Evolutionary conservation across 805 yeast species (phyloP), one percentile per base, ranked within the genome.

Genomic region (Starmerella etchellsii): DNA sequence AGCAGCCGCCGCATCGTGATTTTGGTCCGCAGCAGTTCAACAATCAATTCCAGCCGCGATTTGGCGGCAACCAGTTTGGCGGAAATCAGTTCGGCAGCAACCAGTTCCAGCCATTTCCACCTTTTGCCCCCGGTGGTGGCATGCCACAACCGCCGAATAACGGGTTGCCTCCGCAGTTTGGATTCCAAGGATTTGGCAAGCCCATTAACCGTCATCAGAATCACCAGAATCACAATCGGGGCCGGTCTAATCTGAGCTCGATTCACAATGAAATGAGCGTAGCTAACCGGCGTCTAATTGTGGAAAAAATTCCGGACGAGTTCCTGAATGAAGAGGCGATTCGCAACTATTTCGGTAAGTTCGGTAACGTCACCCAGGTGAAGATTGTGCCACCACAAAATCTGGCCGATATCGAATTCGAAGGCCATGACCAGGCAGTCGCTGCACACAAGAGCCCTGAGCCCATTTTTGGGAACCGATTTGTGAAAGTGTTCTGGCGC

Each of bases 401-500:
- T 24, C 46, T 56, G 14, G 71, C 69, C 3, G 66, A 60, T 43
- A 36, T 69, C n/a, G 67, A 61, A 36, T 69, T 56, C 44, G 53
- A 45, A 7, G 51, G 55, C 14, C 65, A 61, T 34, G 61, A 56
- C 22, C 49, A 56, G 44, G 74, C 74, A 2, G 54, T 51, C 9
- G 56, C 49, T 6, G 74, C 74, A 1, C 69, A 69, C 64, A 36
- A 51, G 5, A 58, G 61, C 23, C 69, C 73, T 1, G 59, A 54
- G 3, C 67, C 73, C 5, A 62, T 70, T 14, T 69, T 69, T 46
- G 64, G 62, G 39, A 70, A 70, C 57, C 62, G 74, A 38, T 68
- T 69, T 44, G 63, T 70, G 46, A 69, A 69, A 51, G 63, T 69
- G 30, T 68, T 54, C 52, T 70, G 68, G 66, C 60, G 61, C 20